These are phyloP conservation scores for Trametes punicea DNA, from an alignment of 768 basidiomycete genomes.

Conservation along the genomic window DNA sequence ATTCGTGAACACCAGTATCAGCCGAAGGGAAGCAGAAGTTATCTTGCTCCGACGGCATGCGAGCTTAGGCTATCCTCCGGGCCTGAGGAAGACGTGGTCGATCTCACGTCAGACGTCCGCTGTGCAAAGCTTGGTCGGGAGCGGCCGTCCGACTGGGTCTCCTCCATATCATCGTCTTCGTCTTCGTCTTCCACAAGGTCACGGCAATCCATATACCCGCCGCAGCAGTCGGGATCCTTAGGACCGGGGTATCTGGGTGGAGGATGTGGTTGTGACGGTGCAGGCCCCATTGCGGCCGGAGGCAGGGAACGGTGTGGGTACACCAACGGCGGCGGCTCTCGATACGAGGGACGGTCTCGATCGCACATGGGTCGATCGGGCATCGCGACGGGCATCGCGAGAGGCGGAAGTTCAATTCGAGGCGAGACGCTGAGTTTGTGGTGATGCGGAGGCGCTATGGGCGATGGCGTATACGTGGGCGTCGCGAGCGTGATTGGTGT, in stretches of 20 bases:
- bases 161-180: slow-evolving; percentile 24
- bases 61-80: slow-evolving; percentile 15
- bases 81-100: slow-evolving; percentile 24
- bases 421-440: slow-evolving; percentile 25
- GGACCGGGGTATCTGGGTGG: slow-evolving; percentile 7
- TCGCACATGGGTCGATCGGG: slow-evolving; percentile 15
- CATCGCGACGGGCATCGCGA: slow-evolving; percentile 10
- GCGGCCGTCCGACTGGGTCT: slow-evolving; percentile 10
- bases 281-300: slow-evolving; percentile 4
- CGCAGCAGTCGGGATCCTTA: slow-evolving; percentile 42
- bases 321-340: slow-evolving; percentile 15
- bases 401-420: slow-evolving; percentile 21
- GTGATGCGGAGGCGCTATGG: slow-evolving; percentile 18
- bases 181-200: slow-evolving; percentile 35
- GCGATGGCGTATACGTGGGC: slow-evolving; percentile 21
- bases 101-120: slow-evolving; percentile 27
- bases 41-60: slow-evolving; percentile 6
- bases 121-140: slow-evolving; percentile 17
- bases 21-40: slow-evolving; percentile 10
- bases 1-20: slow-evolving; percentile 11
- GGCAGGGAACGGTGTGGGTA: slow-evolving; percentile 16
- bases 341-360: slow-evolving; percentile 15
- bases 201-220: slow-evolving; percentile 48
- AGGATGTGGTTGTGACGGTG: background rate
- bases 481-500: slow-evolving; percentile 26